These are phyloP conservation scores for Neonectria sp. DNA, from an alignment of 2,329 filamentous ascomycete species.

Conservation along the genomic window DNA sequence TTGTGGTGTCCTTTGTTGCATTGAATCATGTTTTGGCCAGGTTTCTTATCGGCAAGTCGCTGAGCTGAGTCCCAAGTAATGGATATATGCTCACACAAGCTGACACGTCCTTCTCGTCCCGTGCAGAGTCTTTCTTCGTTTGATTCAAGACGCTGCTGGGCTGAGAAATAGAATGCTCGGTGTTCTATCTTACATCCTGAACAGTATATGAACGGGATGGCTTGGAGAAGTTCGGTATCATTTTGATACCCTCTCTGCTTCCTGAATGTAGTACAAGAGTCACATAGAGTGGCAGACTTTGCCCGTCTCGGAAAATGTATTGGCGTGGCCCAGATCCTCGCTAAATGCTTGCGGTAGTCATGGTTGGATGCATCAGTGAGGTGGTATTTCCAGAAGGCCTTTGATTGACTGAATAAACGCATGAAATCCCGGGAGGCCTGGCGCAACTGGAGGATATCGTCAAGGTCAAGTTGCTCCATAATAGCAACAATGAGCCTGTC, in stretches of 20 bases:
- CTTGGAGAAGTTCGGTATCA: constrained; percentile 10
- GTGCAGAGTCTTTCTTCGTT: constrained; percentile 17
- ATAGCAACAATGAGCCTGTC: constrained; percentile 19
- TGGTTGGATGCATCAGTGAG: constrained; percentile 7
- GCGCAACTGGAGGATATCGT: constrained; percentile 18
- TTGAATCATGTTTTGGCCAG: not conserved
- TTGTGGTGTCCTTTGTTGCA: constrained; percentile 2
- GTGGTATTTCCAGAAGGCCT: constrained; percentile 15
- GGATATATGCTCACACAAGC: constrained; percentile 13
- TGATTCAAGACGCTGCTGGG: constrained; percentile 18
- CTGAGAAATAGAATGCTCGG: constrained; percentile 21
- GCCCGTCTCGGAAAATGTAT: not conserved
- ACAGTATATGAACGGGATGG: constrained; percentile 17
- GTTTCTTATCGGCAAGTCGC: constrained; percentile 7
- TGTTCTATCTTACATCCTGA: constrained; percentile 26
- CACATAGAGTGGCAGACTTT: not conserved
- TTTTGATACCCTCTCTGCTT: constrained; percentile 4
- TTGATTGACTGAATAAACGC: constrained; percentile 21
- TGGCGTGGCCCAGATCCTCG: constrained; percentile 20
- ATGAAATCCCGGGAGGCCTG: constrained; percentile 26
- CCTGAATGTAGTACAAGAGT: constrained; percentile 12
- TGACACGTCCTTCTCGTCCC: not conserved
- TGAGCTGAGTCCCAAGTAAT: constrained; percentile 13
- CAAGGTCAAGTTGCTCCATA: constrained; percentile 16
- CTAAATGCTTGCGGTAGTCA: not conserved